Percentiles rank a stretch among this genome's conserved stretches.
Evolutionary conservation across 192 early-diverging fungal species (phyloP).

Genomic region (Rhizophagus sp.): DNA sequence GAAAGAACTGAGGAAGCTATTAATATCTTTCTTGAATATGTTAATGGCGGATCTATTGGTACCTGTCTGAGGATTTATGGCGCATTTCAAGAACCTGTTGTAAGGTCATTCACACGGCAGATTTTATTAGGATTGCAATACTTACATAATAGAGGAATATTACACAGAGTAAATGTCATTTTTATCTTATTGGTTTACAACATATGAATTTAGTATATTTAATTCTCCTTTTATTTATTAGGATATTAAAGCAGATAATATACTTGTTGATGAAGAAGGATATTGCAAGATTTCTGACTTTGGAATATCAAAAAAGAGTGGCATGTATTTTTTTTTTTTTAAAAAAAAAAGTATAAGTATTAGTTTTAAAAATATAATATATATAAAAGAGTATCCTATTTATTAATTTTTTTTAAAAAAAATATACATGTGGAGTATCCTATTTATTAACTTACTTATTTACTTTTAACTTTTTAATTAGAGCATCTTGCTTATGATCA

Average conservation of each 20-base stretch:
- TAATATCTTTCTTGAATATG: slow-evolving; percentile 97
- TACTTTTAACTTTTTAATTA: slow-evolving; percentile 2
- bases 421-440: too few relatives aligned
- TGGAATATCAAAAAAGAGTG: slow-evolving; percentile 87
- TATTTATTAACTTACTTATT: slow-evolving; percentile 37
- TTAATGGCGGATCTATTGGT: slow-evolving; percentile 89
- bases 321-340: slow-evolving; percentile 34
- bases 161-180: slow-evolving; percentile 61
- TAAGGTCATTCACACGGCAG: slow-evolving; percentile 76
- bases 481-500: slow-evolving; percentile 37
- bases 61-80: slow-evolving; percentile 73
- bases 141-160: slow-evolving; percentile 73
- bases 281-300: slow-evolving; percentile 97
- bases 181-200: background rate
- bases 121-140: slow-evolving; percentile 85
- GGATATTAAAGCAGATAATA: slow-evolving; percentile 85
- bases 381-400: too few relatives aligned
- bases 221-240: slow-evolving; percentile 28
- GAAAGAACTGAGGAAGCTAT: slow-evolving; percentile 68
- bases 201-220: background rate
- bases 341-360: background rate
- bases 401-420: too few relatives aligned
- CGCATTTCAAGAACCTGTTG: slow-evolving; percentile 69
- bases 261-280: slow-evolving; percentile 76
- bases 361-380: too few relatives aligned